phyloP scores from a whole-genome alignment of 805 yeast genomes.

The Saccharomycopsis olivae region DNA sequence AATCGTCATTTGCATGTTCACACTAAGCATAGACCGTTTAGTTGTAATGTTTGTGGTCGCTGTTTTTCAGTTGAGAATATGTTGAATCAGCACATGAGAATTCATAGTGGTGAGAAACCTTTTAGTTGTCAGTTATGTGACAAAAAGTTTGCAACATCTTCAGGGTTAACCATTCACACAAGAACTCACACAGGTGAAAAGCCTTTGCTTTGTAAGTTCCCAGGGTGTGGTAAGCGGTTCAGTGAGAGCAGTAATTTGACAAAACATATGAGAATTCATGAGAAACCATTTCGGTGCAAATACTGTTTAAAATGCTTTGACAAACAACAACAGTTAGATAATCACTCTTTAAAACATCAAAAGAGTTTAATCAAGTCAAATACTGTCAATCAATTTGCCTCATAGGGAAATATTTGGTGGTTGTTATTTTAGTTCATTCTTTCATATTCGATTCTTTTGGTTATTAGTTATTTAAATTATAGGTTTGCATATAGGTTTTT shows the following conservation, averaged over 20 bases:
- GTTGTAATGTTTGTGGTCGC: conserved; percentile 59
- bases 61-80: conserved; percentile 68
- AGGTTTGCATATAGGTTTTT: too few relatives aligned
- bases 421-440: too few relatives aligned
- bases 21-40: conserved; percentile 72
- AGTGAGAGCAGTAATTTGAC: conserved; percentile 83
- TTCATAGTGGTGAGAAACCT: conserved; percentile 88
- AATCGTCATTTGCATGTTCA: conserved; percentile 36
- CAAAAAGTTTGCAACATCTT: conserved; percentile 71
- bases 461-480: too few relatives aligned
- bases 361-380: too few relatives aligned
- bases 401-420: too few relatives aligned
- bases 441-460: too few relatives aligned
- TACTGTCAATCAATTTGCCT: too few relatives aligned
- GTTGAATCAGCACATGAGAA: conserved; percentile 71
- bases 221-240: conserved; percentile 75
- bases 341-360: conserved; percentile 14
- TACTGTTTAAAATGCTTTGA: conserved; percentile 17
- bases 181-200: conserved; percentile 87
- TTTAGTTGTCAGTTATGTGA: conserved; percentile 63
- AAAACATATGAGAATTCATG: conserved; percentile 79
- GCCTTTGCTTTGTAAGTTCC: conserved; percentile 70
- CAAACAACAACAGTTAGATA: conserved; percentile 10
- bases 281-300: conserved; percentile 23
- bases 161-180: conserved; percentile 72